These are phyloP conservation scores for Agaricus sinodeliciosus DNA, from an alignment of 768 basidiomycete species.

Conservation along the genomic window DNA sequence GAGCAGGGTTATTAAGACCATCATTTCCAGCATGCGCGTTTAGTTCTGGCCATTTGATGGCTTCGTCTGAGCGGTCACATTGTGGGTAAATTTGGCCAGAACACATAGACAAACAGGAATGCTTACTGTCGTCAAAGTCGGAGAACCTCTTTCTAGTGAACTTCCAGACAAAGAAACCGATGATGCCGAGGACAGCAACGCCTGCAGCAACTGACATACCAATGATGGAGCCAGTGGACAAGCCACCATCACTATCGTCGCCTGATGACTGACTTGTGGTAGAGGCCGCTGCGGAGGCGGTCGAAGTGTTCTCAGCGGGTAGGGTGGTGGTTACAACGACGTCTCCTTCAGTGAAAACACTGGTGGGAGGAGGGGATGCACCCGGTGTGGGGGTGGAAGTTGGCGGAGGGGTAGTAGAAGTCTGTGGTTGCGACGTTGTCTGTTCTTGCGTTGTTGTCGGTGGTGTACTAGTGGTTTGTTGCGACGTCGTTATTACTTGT, in stretches of 20 bases:
- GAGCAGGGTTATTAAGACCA: conserved; percentile 37
- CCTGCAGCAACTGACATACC: conserved; percentile 81
- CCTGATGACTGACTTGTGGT: conserved; percentile 14
- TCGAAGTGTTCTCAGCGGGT: conserved; percentile 8
- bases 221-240: conserved; percentile 67
- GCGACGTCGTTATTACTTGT: too few species aligned
- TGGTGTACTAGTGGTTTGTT: too few species aligned
- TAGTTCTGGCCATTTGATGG: conserved; percentile 89
- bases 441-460: too few species aligned
- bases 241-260: conserved; percentile 24
- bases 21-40: conserved; percentile 47
- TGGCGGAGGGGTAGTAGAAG: neutral
- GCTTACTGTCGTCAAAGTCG: conserved; percentile 77
- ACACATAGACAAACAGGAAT: conserved; percentile 8
- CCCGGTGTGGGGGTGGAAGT: conserved; percentile 10
- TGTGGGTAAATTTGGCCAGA: conserved; percentile 5
- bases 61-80: conserved; percentile 46
- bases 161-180: conserved; percentile 82
- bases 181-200: conserved; percentile 61
- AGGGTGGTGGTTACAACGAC: conserved; percentile 21
- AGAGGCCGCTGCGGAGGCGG: conserved; percentile 17
- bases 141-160: conserved; percentile 71
- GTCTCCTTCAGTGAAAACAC: conserved; percentile 13
- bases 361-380: conserved; percentile 11
- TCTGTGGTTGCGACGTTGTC: neutral